phyloP scores from a whole-genome alignment of 2,329 filamentous ascomycete genomes.

The Lecanicillium sp. region DNA sequence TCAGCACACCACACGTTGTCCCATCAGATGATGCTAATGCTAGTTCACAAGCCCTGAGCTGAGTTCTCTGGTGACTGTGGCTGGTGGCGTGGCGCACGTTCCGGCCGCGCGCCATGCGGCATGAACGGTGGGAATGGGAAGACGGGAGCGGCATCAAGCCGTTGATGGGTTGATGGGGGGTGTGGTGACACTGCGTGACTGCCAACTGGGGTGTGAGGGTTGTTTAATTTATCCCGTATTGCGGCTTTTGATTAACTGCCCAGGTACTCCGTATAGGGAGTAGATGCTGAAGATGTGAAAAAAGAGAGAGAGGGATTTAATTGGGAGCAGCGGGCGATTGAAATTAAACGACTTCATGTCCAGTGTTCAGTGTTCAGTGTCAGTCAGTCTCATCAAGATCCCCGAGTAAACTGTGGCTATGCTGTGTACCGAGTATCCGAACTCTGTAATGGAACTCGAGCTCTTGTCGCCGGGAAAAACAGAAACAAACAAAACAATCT shows the following conservation, averaged over 20 bases:
- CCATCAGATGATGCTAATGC: background rate
- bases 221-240: background rate
- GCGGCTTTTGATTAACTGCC: too few species aligned
- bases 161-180: background rate
- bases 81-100: constrained; percentile 5
- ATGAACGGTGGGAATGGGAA: constrained; percentile 9
- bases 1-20: too few species aligned
- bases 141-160: constrained; percentile 6
- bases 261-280: too few species aligned
- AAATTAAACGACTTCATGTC: background rate
- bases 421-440: too few species aligned
- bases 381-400: too few species aligned
- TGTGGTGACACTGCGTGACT: background rate
- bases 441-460: too few species aligned
- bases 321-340: background rate
- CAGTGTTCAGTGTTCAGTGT: too few species aligned
- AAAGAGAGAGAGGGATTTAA: background rate
- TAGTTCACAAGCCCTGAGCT: background rate
- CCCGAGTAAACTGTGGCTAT: too few species aligned
- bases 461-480: too few species aligned
- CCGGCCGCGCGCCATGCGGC: constrained; percentile 6
- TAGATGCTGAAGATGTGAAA: background rate
- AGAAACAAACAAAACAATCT: too few species aligned
- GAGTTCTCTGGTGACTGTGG: background rate
- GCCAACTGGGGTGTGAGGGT: background rate